phyloP scores from a whole-genome alignment of 106 monocot genomes.

The Xerophyta viscosa region DNA sequence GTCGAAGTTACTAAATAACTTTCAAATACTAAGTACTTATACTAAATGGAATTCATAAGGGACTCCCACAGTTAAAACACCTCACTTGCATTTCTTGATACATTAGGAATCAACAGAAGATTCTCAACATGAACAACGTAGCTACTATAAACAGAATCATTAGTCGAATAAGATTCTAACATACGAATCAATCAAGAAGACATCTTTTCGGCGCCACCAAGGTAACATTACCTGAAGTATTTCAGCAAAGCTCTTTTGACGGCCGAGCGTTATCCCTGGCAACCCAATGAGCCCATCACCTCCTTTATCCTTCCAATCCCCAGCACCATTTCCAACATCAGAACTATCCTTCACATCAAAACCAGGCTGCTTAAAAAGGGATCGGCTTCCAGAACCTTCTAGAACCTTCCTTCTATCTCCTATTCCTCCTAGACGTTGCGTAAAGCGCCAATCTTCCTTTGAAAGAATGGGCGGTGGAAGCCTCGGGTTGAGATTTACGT shows the following conservation, averaged over 20 bases:
- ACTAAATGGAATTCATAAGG: too few species aligned
- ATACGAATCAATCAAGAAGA: too few species aligned
- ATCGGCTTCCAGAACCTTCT: constrained; percentile 13
- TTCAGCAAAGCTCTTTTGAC: constrained; percentile 22
- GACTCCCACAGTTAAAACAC: too few species aligned
- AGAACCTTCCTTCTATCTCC: constrained; percentile 35
- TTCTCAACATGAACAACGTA: too few species aligned
- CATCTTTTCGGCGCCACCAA: too few species aligned
- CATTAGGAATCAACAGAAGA: too few species aligned
- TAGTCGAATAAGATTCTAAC: too few species aligned
- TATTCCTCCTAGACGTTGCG: constrained; percentile 48
- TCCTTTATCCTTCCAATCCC: constrained; percentile 4
- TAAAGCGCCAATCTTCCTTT: constrained; percentile 61
- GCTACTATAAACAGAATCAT: too few species aligned
- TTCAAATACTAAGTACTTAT: too few species aligned
- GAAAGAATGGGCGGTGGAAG: constrained; percentile 52
- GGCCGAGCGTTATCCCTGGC: constrained; percentile 13
- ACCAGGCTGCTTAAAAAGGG: constrained; percentile 20
- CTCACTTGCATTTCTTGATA: too few species aligned
- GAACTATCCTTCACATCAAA: constrained; percentile 9
- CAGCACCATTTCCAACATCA: neutral
- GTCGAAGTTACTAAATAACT: too few species aligned
- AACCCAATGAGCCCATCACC: constrained; percentile 19
- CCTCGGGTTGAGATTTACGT: constrained; percentile 59
- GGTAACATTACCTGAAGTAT: constrained; percentile 48